Base-by-base conservation (phyloP, 2,329 filamentous ascomycete genomes). In the Xylaria hypoxylon region DNA sequence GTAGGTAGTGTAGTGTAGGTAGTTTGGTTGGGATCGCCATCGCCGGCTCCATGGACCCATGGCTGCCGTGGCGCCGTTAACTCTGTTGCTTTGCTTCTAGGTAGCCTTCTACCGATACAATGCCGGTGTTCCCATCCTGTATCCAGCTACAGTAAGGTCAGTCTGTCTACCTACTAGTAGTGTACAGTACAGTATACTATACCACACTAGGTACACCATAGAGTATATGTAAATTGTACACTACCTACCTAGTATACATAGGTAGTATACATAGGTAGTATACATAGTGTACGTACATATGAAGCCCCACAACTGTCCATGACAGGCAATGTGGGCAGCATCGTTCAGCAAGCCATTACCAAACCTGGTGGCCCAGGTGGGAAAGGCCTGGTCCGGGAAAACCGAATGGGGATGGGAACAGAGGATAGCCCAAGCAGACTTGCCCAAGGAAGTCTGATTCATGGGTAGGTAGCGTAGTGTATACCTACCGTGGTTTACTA, bases 21-120 rank as follows among this genome's bases (percentile, higher is more conserved):
- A 40, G 63, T 33, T 63, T 59, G 50, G 51, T 45, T 63, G 59
- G 66, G 66, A 62, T 68, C 62, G 62, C 59, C 66, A 60, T 68
- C 62, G 62, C 55, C 62, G 65, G 48, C 59, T 65, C 59, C 55
- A 48, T 66, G 64, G 57, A 13, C 28, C 28, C 31, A 62, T 56
- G 51, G 62, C 59, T 56, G 62, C 62, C 55, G 62, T 68, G 66
- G 66, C 66, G 66, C 66, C 66, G 62, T 68, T 63, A 55, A 62
- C 42, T 42, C 53, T 48, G 53, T 33, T 65, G 62, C 59, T 52
- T 22, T 50, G 62, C 62, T 57, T 57, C 62, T 60, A 31, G 48
- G n/a, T n/a, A n/a, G n/a, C n/a, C 48, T 35, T 19, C 51, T 19
- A 58, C 48, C 35, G 62, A 47, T 33, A 47, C 42, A 55, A 50